Evolutionary conservation across 306 rosid species (phyloP).

Genomic region (Cyclanthera cordifolia): DNA sequence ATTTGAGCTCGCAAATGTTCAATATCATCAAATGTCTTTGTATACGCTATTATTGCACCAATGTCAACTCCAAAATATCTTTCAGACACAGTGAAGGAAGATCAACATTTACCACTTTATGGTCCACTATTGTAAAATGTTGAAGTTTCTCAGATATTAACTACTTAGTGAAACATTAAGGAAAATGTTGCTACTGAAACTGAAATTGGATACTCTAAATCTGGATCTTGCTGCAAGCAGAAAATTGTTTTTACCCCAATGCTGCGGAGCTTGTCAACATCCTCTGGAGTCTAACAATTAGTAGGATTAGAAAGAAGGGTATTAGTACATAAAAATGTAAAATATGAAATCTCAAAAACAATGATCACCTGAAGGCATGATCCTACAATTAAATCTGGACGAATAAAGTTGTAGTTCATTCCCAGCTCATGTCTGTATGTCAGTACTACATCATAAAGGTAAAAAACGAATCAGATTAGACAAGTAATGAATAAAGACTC

Average conservation of each 20-base stretch:
- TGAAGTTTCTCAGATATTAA: background rate
- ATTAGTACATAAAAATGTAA: slow-evolving; percentile 11
- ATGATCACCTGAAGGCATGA: slow-evolving; percentile 82
- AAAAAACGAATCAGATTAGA: slow-evolving; percentile 18
- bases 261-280: slow-evolving; percentile 72
- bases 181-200: slow-evolving; percentile 11
- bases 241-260: slow-evolving; percentile 89
- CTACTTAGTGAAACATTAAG: background rate
- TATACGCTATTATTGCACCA: slow-evolving; percentile 63
- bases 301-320: slow-evolving; percentile 7
- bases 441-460: slow-evolving; percentile 47
- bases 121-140: background rate
- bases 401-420: slow-evolving; percentile 79
- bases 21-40: slow-evolving; percentile 47
- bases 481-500: background rate
- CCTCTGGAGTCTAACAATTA: slow-evolving; percentile 57
- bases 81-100: slow-evolving; percentile 29
- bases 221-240: slow-evolving; percentile 85
- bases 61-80: slow-evolving; percentile 95
- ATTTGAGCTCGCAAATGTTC: slow-evolving; percentile 92
- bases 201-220: slow-evolving; percentile 84
- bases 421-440: slow-evolving; percentile 92
- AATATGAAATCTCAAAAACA: slow-evolving; percentile 6
- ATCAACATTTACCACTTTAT: slow-evolving; percentile 10
- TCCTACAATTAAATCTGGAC: slow-evolving; percentile 86